Evolutionary conservation across 192 early-diverging fungal species (phyloP), one percentile per base, ranked within the genome.

Genomic region (Entophlyctis luteolus): DNA sequence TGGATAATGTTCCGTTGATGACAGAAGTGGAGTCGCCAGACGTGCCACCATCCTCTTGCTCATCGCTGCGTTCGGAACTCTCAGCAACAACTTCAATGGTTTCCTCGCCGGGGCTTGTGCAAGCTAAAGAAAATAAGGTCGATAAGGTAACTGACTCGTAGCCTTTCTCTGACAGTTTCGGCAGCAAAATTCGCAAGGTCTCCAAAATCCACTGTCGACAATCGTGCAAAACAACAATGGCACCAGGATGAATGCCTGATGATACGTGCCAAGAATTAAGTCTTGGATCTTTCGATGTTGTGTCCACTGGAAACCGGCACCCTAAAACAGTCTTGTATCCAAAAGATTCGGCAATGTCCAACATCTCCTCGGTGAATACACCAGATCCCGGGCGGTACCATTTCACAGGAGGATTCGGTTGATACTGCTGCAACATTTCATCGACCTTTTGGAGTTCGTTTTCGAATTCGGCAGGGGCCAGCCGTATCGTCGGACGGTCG

Each of bases 181-280:
- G 69, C 49, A 66, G 31, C 29, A 71, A 34, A 38, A 71, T 55
- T 48, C 69, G 29, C 3, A 71, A 29, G 6, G 69, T 71, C 33
- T 71, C 59, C 33, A n/a, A 16, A 29, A 67, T 71, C 69, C 69
- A 65, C 33, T 18, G 35, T 32, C 69, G 31, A 16, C 27, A 45
- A 47, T 71, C 69, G 35, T 71, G 69, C 48, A 71, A 28, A 22
- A 71, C 69, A 16, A 71, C 62, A 39, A 71, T 55, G 5, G 69
- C 69, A 1, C 69, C 69, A 10, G 69, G 69, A 27, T 71, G 69
- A 1, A 71, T 55, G 6, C 69, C 69, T 6, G 23, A 16, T 4
- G 22, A 23, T 8, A 71, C 69, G 48, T 71, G 69, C 69, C 69
- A 71, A 8, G 69, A 36, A 37, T 71, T 71, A 5, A 71, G 36